phyloP scores from a whole-genome alignment of 371 early-diverging fungal species.

The Mortierella sp. region DNA sequence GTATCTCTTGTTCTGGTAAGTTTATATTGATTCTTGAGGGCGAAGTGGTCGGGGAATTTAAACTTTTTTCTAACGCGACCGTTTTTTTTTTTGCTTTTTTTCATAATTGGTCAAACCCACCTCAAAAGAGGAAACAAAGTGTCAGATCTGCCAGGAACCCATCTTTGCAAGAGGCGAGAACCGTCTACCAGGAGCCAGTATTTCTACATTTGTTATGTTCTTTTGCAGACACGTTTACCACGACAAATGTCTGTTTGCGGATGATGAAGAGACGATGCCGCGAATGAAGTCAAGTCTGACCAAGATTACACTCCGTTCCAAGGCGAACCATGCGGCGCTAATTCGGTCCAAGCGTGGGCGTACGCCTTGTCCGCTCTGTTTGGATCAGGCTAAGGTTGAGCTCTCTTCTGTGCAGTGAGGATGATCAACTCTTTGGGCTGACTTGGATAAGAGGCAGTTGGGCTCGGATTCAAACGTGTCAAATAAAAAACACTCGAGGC shows the following conservation, averaged over 20 bases:
- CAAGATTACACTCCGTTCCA: conserved; percentile 59
- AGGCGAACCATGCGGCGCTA: conserved; percentile 69
- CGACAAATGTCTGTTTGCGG: conserved; percentile 70
- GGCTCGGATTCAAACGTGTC: background rate
- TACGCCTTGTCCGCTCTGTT: conserved; percentile 69
- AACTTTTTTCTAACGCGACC: background rate
- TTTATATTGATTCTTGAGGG: background rate
- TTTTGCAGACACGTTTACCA: conserved; percentile 85
- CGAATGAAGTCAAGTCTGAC: conserved; percentile 46
- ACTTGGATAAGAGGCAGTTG: background rate
- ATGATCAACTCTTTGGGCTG: background rate
- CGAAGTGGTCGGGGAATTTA: background rate
- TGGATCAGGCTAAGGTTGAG: conserved; percentile 64
- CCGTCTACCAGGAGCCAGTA: conserved; percentile 20
- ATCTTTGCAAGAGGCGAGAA: conserved; percentile 66
- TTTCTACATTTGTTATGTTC: conserved; percentile 68
- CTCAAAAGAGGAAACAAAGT: conserved; percentile 69
- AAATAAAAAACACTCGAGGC: background rate
- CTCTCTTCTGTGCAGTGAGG: conserved; percentile 15
- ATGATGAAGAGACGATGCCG: conserved; percentile 49
- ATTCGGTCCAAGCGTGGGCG: conserved; percentile 64
- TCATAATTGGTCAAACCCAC: too few species aligned
- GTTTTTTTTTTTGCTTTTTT: background rate
- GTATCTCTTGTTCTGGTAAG: conserved; percentile 69
- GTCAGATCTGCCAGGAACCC: conserved; percentile 73